Conservation (phyloP, 352 stramenopile species). For the Phytophthora melonis region DNA sequence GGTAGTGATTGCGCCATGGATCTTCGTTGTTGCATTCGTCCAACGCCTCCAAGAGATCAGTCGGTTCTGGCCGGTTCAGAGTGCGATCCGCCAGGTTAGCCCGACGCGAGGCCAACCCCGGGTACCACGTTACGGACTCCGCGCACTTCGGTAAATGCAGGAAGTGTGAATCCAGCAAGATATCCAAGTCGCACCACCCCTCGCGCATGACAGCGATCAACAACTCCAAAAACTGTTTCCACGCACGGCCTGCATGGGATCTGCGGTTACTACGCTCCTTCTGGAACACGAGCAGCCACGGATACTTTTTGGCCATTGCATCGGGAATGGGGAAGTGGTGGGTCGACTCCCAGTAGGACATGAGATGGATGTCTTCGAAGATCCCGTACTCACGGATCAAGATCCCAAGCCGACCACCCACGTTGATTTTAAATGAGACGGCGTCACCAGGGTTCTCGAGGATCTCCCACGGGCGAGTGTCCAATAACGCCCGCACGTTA, state of each 20-base stretch:
- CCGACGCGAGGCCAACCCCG: too few relatives aligned
- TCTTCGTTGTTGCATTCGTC: too few relatives aligned
- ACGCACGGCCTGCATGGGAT: not conserved
- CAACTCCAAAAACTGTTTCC: not conserved
- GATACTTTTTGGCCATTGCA: not conserved
- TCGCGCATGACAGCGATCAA: not conserved
- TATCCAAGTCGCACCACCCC: not conserved
- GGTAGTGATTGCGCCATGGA: too few relatives aligned
- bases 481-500: not conserved
- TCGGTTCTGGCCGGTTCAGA: too few relatives aligned
- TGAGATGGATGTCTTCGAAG: not conserved
- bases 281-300: not conserved
- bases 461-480: not conserved
- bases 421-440: not conserved
- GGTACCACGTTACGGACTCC: too few relatives aligned
- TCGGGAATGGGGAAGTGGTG: not conserved
- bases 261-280: not conserved
- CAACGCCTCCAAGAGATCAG: too few relatives aligned
- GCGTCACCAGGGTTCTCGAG: not conserved
- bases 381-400: not conserved
- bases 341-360: not conserved
- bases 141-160: too few relatives aligned
- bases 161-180: not conserved
- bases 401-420: not conserved
- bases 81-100: too few relatives aligned